Evolutionary conservation across 805 yeast species (phyloP).

Genomic region (Wickerhamiella spandovensis): DNA sequence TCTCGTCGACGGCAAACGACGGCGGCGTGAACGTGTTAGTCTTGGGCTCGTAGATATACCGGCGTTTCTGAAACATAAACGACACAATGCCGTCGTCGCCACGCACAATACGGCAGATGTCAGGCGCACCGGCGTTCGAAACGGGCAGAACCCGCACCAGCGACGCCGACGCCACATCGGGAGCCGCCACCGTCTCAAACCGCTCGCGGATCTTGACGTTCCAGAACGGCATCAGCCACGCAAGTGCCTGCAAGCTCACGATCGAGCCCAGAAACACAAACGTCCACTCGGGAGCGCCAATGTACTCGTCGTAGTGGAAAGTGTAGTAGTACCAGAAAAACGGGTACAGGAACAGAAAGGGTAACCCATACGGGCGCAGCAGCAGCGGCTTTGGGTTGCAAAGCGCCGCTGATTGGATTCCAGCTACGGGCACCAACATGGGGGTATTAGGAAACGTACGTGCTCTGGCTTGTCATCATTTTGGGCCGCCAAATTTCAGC

Average conservation of each 20-base stretch:
- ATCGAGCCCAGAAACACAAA: constrained; percentile 71
- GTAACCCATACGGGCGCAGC: constrained; percentile 67
- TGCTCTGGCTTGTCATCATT: too few species aligned
- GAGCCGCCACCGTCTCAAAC: constrained; percentile 52
- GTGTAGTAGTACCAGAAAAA: constrained; percentile 50
- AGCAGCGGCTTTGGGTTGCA: constrained; percentile 51
- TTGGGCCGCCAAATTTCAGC: not conserved
- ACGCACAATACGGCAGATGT: constrained; percentile 52
- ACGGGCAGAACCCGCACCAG: constrained; percentile 68
- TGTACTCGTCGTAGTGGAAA: constrained; percentile 61
- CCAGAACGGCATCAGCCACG: constrained; percentile 93
- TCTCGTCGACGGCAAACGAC: constrained; percentile 48
- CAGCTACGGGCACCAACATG: constrained; percentile 46
- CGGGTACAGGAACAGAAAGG: constrained; percentile 71
- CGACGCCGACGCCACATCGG: constrained; percentile 46
- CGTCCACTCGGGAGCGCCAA: constrained; percentile 92
- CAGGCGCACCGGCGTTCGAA: constrained; percentile 76
- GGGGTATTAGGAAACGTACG: too few species aligned
- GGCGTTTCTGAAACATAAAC: constrained; percentile 82
- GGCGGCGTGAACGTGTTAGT: constrained; percentile 63
- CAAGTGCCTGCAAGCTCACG: constrained; percentile 55
- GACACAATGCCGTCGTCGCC: constrained; percentile 44
- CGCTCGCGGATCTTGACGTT: constrained; percentile 52
- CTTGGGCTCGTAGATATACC: constrained; percentile 56
- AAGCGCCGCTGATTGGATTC: constrained; percentile 58